Evolutionary conservation across 83 land plant genomes (phyloP), one percentile per base, ranked within the genome.

Genomic region (Thuja plicata): DNA sequence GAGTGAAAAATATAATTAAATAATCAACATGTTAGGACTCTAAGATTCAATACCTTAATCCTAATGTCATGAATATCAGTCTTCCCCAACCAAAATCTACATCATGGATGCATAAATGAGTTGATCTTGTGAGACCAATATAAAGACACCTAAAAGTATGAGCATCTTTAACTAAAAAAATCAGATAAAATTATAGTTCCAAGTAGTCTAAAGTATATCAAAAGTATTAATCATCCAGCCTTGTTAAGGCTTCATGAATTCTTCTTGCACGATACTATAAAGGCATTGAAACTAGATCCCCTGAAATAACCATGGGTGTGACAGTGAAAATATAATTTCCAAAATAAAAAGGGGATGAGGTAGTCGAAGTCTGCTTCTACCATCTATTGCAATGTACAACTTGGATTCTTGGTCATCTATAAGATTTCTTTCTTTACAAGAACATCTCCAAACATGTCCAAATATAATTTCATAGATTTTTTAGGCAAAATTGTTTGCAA

Each of bases 51-150:
- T n/a, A n/a, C n/a, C n/a, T n/a, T n/a, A n/a, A n/a, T n/a, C n/a
- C n/a, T n/a, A n/a, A n/a, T n/a, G n/a, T n/a, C 98, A 97, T 95
- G 91, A 95, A 97, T 16, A 95, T 92, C 84, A 98, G 99, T 54
- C 93, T 90, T 7, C 99, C 99, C 99, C 99, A 97, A 46, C 99
- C 99, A 82, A 97, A 97, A 86, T 97, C 99, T 17, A 97, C 95
- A 35, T 97, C 99, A 84, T 95, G 93, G 43, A 97, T 94, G 48
- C 97, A 96, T 89, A 97, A 85, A 81, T 96, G 71, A 38, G 89
- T 70, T 98, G 98, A 97, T 88, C 96, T 95, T 2, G 95, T 97
- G 80, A 97, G 96, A 78, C 95, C 95, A 3, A 97, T 87, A 52
- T 97, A 96, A 2, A 97, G 96, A 30, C 93, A 92, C 89, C 87